Evolutionary conservation across 352 stramenopile species (phyloP).

Genomic region (Albugo laibachii): DNA sequence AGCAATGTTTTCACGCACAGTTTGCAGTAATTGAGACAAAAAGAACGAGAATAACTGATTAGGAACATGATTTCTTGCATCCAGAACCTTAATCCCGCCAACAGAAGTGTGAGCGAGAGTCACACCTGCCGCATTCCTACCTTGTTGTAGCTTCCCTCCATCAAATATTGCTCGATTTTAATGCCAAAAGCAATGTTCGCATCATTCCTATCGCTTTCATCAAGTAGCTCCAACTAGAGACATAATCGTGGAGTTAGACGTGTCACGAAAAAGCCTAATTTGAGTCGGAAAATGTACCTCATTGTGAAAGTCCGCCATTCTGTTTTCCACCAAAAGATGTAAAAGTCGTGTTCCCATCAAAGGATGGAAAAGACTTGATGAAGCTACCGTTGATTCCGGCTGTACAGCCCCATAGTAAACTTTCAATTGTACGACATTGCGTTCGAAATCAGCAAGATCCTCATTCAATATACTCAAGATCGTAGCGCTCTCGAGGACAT

Average conservation of each 20-base stretch:
- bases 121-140: slow-evolving; percentile 7
- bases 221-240: slow-evolving; percentile 62
- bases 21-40: slow-evolving; percentile 84
- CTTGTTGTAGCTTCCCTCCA: slow-evolving; percentile 89
- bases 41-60: slow-evolving; percentile 89
- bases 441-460: slow-evolving; percentile 73
- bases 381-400: slow-evolving; percentile 14
- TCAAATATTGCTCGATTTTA: slow-evolving; percentile 83
- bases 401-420: slow-evolving; percentile 52
- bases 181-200: slow-evolving; percentile 78
- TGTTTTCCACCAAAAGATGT: slow-evolving; percentile 81
- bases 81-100: slow-evolving; percentile 36
- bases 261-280: background rate
- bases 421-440: slow-evolving; percentile 80
- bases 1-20: slow-evolving; percentile 89
- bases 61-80: slow-evolving; percentile 73
- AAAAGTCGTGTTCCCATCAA: slow-evolving; percentile 80
- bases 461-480: slow-evolving; percentile 72
- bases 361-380: slow-evolving; percentile 59
- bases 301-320: slow-evolving; percentile 87
- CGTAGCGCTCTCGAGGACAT: slow-evolving; percentile 79
- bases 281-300: slow-evolving; percentile 19
- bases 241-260: background rate
- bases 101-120: background rate
- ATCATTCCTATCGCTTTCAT: slow-evolving; percentile 57